Base-by-base conservation (phyloP, 2,329 filamentous ascomycete genomes). In the Trichoderma koningii region DNA sequence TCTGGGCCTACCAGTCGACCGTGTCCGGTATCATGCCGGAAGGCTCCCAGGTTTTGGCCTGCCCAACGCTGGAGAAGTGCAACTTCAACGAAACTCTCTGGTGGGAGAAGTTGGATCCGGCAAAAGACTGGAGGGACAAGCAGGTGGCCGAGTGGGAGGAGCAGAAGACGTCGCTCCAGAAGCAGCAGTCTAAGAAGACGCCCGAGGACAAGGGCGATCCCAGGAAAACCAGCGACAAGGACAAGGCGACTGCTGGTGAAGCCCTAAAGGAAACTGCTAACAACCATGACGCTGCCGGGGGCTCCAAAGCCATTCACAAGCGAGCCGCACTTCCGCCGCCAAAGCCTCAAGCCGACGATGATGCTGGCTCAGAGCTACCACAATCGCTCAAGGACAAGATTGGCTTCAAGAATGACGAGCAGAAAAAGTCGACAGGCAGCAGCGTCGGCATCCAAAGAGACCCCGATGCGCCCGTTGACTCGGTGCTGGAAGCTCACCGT, bases 11-110 rank as follows among this genome's bases (percentile, higher is more conserved):
- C 72, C 82, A 85, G 68, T 78, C 79, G 28, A 88, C 83, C 41
- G 75, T 80, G 0, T 82, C 81, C 1, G 88, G 88, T 17, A 82
- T 91, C 65, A 90, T 90, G 88, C 85, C 88, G 3, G 88, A 91
- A 73, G 74, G 70, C 2, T 79, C 73, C 15, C 67, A 71, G 21
- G 67, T 79, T 15, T 60, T 78, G 15, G 80, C 84, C 2, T 90
- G 88, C 69, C 75, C 76, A 30, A 73, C 68, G 2, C 69, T 70
- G 15, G 77, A 78, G 44, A 78, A 75, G 65, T 89, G 87, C 70
- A 75, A 80, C 6, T 89, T 83, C 78, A 79, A 80, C 66, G 65
- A 79, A 69, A 82, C 82, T 2, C 68, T 73, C 5, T 87, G 85
- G 81, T 76, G 79, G 67, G 75, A 81, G 52, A 71, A 70, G 17